These are phyloP conservation scores for Hansenula sp. DNA, from an alignment of 1,139 yeast genomes.

Conservation along the genomic window DNA sequence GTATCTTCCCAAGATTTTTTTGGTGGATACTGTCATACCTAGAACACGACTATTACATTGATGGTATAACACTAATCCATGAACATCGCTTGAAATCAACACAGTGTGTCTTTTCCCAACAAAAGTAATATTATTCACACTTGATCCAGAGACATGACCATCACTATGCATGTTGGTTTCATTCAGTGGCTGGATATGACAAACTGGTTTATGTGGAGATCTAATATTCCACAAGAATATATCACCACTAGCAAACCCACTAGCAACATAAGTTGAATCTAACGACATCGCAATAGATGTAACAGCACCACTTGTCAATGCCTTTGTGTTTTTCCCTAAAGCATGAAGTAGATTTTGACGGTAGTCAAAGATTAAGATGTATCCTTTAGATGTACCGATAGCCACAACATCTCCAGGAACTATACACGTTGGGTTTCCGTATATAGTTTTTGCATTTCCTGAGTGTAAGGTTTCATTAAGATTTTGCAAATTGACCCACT, in stretches of 20 bases:
- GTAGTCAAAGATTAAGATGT: constrained; percentile 58
- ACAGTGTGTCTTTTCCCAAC: constrained; percentile 53
- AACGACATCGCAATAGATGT: constrained; percentile 43
- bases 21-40: constrained; percentile 42
- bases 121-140: constrained; percentile 46
- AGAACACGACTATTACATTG: constrained; percentile 50
- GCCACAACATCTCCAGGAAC: constrained; percentile 49
- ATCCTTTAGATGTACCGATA: constrained; percentile 61
- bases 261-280: constrained; percentile 42
- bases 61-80: constrained; percentile 60
- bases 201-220: constrained; percentile 18
- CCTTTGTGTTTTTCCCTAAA: constrained; percentile 26
- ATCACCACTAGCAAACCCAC: constrained; percentile 40
- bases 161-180: constrained; percentile 31
- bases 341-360: constrained; percentile 46
- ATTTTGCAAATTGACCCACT: constrained; percentile 41
- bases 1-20: constrained; percentile 46
- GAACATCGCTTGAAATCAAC: constrained; percentile 50
- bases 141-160: constrained; percentile 49
- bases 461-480: constrained; percentile 35
- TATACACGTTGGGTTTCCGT: constrained; percentile 49
- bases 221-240: constrained; percentile 40
- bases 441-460: constrained; percentile 29
- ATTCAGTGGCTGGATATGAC: constrained; percentile 19
- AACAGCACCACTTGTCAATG: constrained; percentile 34